phyloP scores from a whole-genome alignment of 1,284 basidiomycete species.

The Ceratobasidium sp. region DNA sequence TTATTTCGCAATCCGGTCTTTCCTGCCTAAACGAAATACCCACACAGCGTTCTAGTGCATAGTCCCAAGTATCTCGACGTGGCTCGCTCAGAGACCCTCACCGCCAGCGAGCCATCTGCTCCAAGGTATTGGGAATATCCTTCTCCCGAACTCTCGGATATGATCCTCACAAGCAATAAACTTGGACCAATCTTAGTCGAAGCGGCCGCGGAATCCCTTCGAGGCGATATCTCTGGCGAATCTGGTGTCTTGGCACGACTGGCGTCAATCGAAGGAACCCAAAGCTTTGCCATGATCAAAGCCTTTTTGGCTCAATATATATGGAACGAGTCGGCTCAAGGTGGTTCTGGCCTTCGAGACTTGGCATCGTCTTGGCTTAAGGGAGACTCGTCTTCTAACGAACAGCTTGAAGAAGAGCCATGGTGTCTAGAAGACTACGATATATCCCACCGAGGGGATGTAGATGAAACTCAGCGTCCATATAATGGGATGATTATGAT shows the following conservation, averaged over 20 bases:
- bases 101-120: neutral
- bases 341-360: neutral
- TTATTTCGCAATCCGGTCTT: neutral
- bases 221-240: neutral
- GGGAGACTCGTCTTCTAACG: neutral
- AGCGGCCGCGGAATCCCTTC: neutral
- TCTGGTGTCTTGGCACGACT: neutral
- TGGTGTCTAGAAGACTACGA: neutral
- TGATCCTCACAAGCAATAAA: neutral
- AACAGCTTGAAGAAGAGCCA: neutral
- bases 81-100: neutral
- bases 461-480: too few species aligned
- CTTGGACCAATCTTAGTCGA: neutral
- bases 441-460: neutral
- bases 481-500: constrained; percentile 2
- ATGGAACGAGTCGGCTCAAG: constrained; percentile 1
- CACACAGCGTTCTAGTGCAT: neutral
- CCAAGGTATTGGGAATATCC: constrained; percentile 15
- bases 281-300: neutral
- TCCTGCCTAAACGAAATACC: neutral
- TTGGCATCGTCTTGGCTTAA: constrained; percentile 1
- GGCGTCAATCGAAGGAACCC: neutral
- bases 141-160: neutral
- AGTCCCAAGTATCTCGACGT: neutral
- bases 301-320: neutral